phyloP scores from a whole-genome alignment of 345 rosid genomes.

The Populus pruinosa region DNA sequence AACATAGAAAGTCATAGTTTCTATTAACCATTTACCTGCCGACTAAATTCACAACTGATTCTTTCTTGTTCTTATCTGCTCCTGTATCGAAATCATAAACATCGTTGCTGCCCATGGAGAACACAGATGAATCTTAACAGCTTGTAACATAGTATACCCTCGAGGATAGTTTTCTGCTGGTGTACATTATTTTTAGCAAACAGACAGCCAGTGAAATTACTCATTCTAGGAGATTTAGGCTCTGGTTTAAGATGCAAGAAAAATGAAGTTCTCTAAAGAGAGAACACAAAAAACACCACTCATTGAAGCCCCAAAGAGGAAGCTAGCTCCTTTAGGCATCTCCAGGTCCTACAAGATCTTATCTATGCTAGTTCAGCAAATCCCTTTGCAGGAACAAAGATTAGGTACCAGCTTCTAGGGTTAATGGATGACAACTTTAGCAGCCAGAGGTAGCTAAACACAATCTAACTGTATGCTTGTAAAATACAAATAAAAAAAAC shows the following conservation, averaged over 20 bases:
- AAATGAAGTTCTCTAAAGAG: neutral
- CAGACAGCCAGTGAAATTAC: neutral
- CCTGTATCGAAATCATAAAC: slow-evolving; percentile 94
- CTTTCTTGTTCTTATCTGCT: slow-evolving; percentile 87
- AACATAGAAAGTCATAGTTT: neutral
- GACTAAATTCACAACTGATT: slow-evolving; percentile 75
- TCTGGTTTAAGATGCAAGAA: neutral
- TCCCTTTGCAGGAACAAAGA: neutral
- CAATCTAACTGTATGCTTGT: too few species aligned
- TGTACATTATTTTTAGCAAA: neutral
- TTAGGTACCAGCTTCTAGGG: neutral
- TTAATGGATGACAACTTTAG: neutral
- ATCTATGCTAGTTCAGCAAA: neutral
- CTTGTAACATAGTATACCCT: slow-evolving; percentile 6
- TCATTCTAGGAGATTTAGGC: neutral
- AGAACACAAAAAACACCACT: neutral
- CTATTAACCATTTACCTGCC: slow-evolving; percentile 55
- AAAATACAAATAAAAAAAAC: too few species aligned
- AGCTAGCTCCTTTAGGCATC: neutral
- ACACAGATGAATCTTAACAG: slow-evolving; percentile 19
- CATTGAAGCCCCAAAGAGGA: neutral
- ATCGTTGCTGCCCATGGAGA: slow-evolving; percentile 70
- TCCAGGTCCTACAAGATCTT: neutral
- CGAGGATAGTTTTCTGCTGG: neutral
- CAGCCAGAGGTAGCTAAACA: neutral